Evolutionary conservation across 2,329 filamentous ascomycete genomes (phyloP), one percentile per base, ranked within the genome.

Genomic region (Thermothelomyces thermophilus): DNA sequence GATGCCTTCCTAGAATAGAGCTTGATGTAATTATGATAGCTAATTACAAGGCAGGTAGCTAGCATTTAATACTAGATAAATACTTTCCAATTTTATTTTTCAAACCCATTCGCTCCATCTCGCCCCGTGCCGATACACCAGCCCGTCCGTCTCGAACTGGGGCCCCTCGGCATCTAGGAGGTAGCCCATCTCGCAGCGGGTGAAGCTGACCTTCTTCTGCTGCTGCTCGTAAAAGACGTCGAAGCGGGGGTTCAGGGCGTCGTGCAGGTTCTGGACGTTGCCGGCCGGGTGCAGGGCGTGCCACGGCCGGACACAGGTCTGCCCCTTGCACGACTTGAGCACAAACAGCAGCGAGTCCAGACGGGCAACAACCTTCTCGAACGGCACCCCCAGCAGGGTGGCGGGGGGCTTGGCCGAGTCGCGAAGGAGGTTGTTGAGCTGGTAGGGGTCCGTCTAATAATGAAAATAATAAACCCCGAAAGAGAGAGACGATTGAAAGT

Each of bases 291-390:
- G 79, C 2, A 84, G 64, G 2, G 70, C 69, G 13, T 66, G 65
- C 81, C 81, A 84, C 0, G 81, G 81, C 20, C 73, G 64, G 3
- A 72, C 65, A 57, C 81, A 84, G 0, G 70, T 68, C 9, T 66
- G 56, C 8, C 71, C 75, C 58, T 76, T 75, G 64, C 81, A 84
- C 3, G 76, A 76, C 65, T 84, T 84, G 20, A 81, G 68, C 1
- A 82, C 76, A 52, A 84, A 66, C 41, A 83, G 68, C 1, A 84
- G 68, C 2, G 78, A 68, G 53, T 84, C 80, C 0, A 85, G 70
- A 2, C 79, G 73, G 19, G 69, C 64, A 3, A 74, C 58, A 0
- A 80, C 66, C 45, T 72, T 69, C 5, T 60, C 49, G 1, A 72
- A 51, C 14, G 67, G 60, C 10, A 63, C 57, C 5, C 66, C 66